These are phyloP conservation scores for Kockovaella imperatae DNA, from an alignment of 768 basidiomycete genomes.

Conservation along the genomic window DNA sequence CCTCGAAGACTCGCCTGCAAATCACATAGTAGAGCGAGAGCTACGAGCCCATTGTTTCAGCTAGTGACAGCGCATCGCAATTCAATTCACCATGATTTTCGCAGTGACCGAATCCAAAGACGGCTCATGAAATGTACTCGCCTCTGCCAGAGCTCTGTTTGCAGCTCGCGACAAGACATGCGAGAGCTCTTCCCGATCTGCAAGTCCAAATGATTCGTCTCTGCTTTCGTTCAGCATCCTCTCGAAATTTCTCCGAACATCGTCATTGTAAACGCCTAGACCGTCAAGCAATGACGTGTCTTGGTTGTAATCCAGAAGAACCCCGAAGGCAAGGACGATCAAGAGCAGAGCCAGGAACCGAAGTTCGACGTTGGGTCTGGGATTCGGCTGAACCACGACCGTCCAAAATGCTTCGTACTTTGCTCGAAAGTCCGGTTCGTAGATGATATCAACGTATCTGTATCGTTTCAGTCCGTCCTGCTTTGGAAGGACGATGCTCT, in stretches of 20 bases:
- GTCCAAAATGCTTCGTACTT: slow-evolving; percentile 24
- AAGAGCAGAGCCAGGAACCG: slow-evolving; percentile 18
- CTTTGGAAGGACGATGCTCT: not conserved
- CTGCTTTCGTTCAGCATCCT: not conserved
- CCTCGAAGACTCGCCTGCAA: slow-evolving; percentile 19
- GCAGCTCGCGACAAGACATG: slow-evolving; percentile 22
- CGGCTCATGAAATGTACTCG: slow-evolving; percentile 21
- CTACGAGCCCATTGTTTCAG: slow-evolving; percentile 4
- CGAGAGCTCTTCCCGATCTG: slow-evolving; percentile 13
- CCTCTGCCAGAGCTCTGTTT: slow-evolving; percentile 12
- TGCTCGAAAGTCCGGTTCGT: slow-evolving; percentile 18
- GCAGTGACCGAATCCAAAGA: slow-evolving; percentile 25
- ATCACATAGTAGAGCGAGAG: slow-evolving; percentile 19
- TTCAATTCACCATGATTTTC: slow-evolving; percentile 9
- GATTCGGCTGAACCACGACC: slow-evolving; percentile 5
- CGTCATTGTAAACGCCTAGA: not conserved
- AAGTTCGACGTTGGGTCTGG: slow-evolving; percentile 15
- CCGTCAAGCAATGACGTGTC: not conserved
- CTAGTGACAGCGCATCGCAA: not conserved
- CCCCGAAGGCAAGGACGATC: slow-evolving; percentile 22
- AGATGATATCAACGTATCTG: slow-evolving; percentile 22
- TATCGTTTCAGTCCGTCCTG: not conserved
- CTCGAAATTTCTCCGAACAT: slow-evolving; percentile 1
- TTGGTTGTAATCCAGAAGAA: slow-evolving; percentile 16
- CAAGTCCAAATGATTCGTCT: not conserved